Base-by-base conservation (phyloP, 176 grass and related monocot genomes). In the Zizania latifolia region DNA sequence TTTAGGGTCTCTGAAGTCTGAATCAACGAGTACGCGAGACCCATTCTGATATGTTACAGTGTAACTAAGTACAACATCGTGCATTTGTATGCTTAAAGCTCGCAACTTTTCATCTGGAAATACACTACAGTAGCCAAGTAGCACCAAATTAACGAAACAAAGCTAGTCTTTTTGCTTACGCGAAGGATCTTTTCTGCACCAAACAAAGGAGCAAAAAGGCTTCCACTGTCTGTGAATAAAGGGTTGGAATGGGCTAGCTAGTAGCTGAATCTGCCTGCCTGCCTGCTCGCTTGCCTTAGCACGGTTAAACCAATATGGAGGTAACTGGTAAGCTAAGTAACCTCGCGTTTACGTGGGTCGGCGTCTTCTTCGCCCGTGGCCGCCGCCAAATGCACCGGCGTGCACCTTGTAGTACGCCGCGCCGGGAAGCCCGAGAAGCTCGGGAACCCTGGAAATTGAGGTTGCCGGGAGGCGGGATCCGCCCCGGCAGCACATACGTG, bases 101-200 rank as follows among this genome's bases (percentile, higher is more conserved):
- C n/a, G 11, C 39, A 29, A 5, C 37, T 34, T 50, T 37, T 27
- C 35, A 27, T 29, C 56, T 45, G 56, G 30, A 81, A 81, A 28
- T 21, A 35, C 2, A 64, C n/a, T 31, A 19, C 39, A 15, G 5
- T 19, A 56, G 35, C 19, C 9, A 21, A 37, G 32, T 37, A 23
- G 33, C 4, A 28, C 37, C 37, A 67, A 68, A n/a, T n/a, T n/a
- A n/a, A 69, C 15, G 16, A 63, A 46, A 29, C 22, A 37, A 51
- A 39, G 30, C 43, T 72, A 72, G 67, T 58, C 75, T 78, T 78
- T 85, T 85, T 78, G 82, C 66, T 85, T 85, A 85, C 82, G 82
- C 75, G 45, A 78, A 72, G 66, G 58, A 65, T 85, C 58, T 64
- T 76, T 83, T 83, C 62, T 10, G 14, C 81, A 61, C 72, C 81